Evolutionary conservation across 768 basidiomycete species (phyloP).

Genomic region (Podaxis sp.): DNA sequence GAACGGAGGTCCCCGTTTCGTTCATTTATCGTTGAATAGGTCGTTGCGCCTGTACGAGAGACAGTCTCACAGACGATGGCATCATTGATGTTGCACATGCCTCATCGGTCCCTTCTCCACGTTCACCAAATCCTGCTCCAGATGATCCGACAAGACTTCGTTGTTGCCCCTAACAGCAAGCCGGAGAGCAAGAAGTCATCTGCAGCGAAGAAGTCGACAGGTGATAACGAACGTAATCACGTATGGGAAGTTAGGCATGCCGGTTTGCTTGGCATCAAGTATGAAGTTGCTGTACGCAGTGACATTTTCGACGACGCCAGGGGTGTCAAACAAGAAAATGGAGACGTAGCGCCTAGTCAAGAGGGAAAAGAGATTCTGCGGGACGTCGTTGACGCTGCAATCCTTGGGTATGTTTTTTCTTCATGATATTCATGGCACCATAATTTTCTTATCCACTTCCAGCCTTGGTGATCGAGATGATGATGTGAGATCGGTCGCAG

Average conservation of each 20-base stretch:
- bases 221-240: slow-evolving; percentile 47
- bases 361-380: slow-evolving; percentile 57
- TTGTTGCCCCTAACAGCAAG: slow-evolving; percentile 32
- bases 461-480: slow-evolving; percentile 91
- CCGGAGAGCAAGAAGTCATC: slow-evolving; percentile 10
- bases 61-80: slow-evolving; percentile 94
- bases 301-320: slow-evolving; percentile 62
- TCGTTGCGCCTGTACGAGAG: slow-evolving; percentile 95
- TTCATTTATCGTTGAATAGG: slow-evolving; percentile 27
- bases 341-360: slow-evolving; percentile 27
- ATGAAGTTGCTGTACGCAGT: slow-evolving; percentile 90
- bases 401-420: slow-evolving; percentile 70
- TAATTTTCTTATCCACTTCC: slow-evolving; percentile 9
- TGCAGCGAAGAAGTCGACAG: not conserved
- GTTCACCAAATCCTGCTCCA: slow-evolving; percentile 82
- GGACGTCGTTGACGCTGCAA: slow-evolving; percentile 85
- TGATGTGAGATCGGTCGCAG: slow-evolving; percentile 94
- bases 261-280: slow-evolving; percentile 95
- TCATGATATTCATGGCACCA: not conserved
- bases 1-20: not conserved
- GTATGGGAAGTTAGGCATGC: slow-evolving; percentile 98
- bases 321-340: slow-evolving; percentile 29
- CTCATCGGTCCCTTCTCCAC: slow-evolving; percentile 67
- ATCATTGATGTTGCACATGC: slow-evolving; percentile 84
- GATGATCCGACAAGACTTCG: slow-evolving; percentile 92